Evolutionary conservation across 2,329 filamentous ascomycete species (phyloP), one percentile per base, ranked within the genome.

Genomic region (Setomelanomma holmii): DNA sequence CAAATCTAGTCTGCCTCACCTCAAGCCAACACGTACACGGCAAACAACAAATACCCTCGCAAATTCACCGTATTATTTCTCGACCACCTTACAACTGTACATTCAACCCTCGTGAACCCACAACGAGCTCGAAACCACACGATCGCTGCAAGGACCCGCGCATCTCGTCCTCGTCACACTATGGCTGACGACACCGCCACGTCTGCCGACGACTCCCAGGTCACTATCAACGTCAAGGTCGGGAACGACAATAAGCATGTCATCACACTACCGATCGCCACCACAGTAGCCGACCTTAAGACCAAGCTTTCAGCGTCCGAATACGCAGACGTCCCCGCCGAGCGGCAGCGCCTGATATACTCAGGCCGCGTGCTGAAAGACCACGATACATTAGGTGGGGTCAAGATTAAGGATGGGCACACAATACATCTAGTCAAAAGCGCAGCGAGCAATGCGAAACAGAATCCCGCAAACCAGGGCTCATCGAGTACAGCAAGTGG

Each of bases 171-270:
- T 23, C 12, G n/a, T 5, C 51, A 56, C 51, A 59, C 51, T 69
- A 90, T 90, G 87, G 83, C 88, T 72, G 88, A 90, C 75, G 84
- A 84, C 70, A 76, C 81, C 63, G 75, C 81, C 62, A 34, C 45
- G 5, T 62, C 68, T 68, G 74, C 80, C 49, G 83, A 86, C 67
- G 90, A 93, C 70, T 79, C 87, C 68, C 87, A 93, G 68, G 80
- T 99, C 79, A 96, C 90, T 75, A 98, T 99, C 85, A 95, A 92
- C 79, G 88, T 99, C 78, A 99, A 98, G 82, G 90, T 91, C n/a
- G 93, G 91, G n/a, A 89, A 88, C 66, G 93, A 97, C 72, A 87
- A 85, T 73, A 91, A 89, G 75, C 93, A 91, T 72, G 87, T 85
- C 45, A 81, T 99, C 72, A 96, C 91, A 50, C 87, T 98, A 70